phyloP scores from a whole-genome alignment of 345 rosid species.

The Populus simonii region DNA sequence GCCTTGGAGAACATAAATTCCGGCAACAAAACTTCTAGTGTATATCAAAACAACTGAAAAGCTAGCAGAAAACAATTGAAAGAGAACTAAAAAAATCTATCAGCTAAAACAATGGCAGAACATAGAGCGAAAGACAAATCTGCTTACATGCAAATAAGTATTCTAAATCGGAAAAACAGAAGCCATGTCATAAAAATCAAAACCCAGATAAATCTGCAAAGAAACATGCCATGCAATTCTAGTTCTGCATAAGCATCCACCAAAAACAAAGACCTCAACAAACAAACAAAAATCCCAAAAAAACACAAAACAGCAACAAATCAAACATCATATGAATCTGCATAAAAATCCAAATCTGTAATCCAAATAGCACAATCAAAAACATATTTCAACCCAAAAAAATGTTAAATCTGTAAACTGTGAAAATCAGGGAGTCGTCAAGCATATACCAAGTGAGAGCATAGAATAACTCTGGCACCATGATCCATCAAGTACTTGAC shows the following conservation, averaged over 20 bases:
- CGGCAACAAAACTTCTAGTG: no score
- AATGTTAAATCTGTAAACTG: background rate
- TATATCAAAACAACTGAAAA: background rate
- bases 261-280: background rate
- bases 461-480: constrained; percentile 24
- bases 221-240: background rate
- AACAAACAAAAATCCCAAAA: background rate
- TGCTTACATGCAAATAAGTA: background rate
- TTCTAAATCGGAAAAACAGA: background rate
- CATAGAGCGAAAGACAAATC: background rate
- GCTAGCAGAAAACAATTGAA: background rate
- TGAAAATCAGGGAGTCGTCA: background rate
- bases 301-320: background rate
- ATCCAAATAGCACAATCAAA: background rate
- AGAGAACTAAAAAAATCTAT: background rate
- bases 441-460: constrained; percentile 27
- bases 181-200: background rate
- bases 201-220: background rate
- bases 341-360: background rate
- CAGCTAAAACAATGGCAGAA: background rate
- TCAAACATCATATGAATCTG: background rate
- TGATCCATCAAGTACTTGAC: constrained; percentile 27
- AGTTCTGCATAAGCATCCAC: background rate
- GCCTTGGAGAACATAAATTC: background rate
- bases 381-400: background rate